Evolutionary conservation across 768 basidiomycete genomes (phyloP), one percentile per base, ranked within the genome.

Genomic region (Cystobasidium onofrii): DNA sequence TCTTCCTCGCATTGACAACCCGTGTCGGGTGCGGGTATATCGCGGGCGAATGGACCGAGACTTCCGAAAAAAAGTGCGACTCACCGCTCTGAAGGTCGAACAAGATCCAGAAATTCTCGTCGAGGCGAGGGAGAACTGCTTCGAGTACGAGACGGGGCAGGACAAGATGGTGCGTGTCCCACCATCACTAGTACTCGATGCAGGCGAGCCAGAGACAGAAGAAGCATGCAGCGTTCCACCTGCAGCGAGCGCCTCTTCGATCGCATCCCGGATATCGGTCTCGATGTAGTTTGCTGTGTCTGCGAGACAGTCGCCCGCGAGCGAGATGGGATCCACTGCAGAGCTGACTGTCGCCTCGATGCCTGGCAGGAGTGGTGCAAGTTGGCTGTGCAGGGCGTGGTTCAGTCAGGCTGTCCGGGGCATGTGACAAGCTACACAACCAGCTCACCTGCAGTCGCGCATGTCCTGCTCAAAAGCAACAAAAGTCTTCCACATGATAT

Each of bases 401-500:
- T 23, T 10, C 23, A 9, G 41, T 43, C 41, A 43, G 7, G 41
- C 9, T 43, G 9, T 9, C 9, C 41, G 7, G 41, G 7, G 41
- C 41, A 7, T 18, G 41, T 43, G 41, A 9, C 18, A 7, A 43
- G 41, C 41, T 55, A 27, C 25, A 60, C 12, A 29, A 15, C 63
- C 25, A 10, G 23, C 62, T 63, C 63, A 64, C 63, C 36, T 39
- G 43, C 36, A 39, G 36, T 71, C 69, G 23, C 69, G 52, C 31
- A 31, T 33, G 25, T 71, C 69, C 44, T 71, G 69, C 55, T 71
- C 69, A 46, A 41, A 71, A 4, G 69, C 69, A 17, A 71, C 69
- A 41, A 71, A 71, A 15, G 69, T 71, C 69, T 71, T 71, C 69
- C 69, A 71, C 25, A 71, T 27, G 50, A 71, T 60, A 17, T 71